Evolutionary conservation across 2,329 filamentous ascomycete species (phyloP), one percentile per base, ranked within the genome.

Genomic region (Graphilbum sp.): DNA sequence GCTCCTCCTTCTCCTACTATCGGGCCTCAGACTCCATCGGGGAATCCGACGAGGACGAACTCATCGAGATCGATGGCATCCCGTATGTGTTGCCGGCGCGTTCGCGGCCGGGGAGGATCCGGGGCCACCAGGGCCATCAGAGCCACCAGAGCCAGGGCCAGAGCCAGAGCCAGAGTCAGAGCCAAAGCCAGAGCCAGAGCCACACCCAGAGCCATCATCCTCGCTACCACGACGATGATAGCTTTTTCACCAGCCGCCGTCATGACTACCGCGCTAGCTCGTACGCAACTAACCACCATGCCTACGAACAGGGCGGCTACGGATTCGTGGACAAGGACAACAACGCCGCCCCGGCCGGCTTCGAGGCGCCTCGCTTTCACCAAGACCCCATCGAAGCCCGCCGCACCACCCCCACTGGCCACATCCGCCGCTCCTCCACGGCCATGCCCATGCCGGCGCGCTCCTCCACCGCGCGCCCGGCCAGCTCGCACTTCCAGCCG

Each of bases 21-120:
- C 69, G 67, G 63, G 56, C 67, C 63, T 66, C 68, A 53, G 65
- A 66, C 49, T 61, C 61, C 45, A 63, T 67, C 65, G 69, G 69
- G 63, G 70, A 73, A 58, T 74, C 70, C 60, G 70, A 75, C 66
- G 69, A 73, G 64, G 70, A 74, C 62, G 69, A 73, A 59, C 55
- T 46, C 45, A 58, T 72, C 57, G 65, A 72, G 57, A 57, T 66
- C 52, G 52, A 67, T 54, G 67, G 65, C 47, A 52, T 62, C 54
- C 67, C 61, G 46, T 72, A 64, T 49, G 58, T 71, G 58, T 52
- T 73, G 51, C 64, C 64, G 42, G 61, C 64, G 47, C 58, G 63
- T 55, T 63, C 66, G 47, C 60, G 60, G 58, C 59, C 63, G 49
- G 61, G 61, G 53, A 54, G 54, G 49, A 50, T 52, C 49, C 50